Evolutionary conservation across 2,329 filamentous ascomycete genomes (phyloP), one percentile per base, ranked within the genome.

Genomic region (Pyricularia sp.): DNA sequence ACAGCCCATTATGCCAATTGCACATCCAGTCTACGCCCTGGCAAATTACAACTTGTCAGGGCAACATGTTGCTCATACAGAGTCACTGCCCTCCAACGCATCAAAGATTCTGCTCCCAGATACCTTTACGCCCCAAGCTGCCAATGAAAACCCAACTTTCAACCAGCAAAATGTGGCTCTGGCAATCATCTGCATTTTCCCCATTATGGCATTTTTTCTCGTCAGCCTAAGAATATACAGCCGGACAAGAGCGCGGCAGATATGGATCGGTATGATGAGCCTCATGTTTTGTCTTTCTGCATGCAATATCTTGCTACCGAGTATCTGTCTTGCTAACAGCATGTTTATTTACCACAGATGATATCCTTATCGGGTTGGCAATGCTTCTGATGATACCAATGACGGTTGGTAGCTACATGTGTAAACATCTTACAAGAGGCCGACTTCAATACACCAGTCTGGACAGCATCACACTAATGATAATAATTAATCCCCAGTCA

Each of bases 351-450:
- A 23, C 23, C 7, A 25, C 14, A 68, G 66, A 68, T 36, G 66
- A 68, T 25, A 26, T 26, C 11, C 61, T 68, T 11, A 68, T 68
- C 5, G 59, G 55, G 17, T 31, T 59, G 31, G 55, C 66, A 6
- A 63, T 68, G 66, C 66, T 76, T 20, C 70, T 76, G 68, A 76
- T 75, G 1, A 23, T 75, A n/a, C 73, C 72, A 12, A 71, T 76
- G 70, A 76, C 75, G 0, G 68, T 74, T 50, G 69, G 74, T 25
- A 76, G 74, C 70, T 76, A 73, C 69, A 75, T 75, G 55, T 76
- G 75, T 77, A 73, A 66, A 73, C 58, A 7, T 14, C 10, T 5
- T 3, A 3, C 4, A n/a, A 11, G 4, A 17, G 0, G n/a, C 11
- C 23, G 28, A 4, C n/a, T 11, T 14, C 14, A 17, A 50, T 11